Base-by-base conservation (phyloP, 768 basidiomycete species). In the Pilatotrama ljubarskyi region DNA sequence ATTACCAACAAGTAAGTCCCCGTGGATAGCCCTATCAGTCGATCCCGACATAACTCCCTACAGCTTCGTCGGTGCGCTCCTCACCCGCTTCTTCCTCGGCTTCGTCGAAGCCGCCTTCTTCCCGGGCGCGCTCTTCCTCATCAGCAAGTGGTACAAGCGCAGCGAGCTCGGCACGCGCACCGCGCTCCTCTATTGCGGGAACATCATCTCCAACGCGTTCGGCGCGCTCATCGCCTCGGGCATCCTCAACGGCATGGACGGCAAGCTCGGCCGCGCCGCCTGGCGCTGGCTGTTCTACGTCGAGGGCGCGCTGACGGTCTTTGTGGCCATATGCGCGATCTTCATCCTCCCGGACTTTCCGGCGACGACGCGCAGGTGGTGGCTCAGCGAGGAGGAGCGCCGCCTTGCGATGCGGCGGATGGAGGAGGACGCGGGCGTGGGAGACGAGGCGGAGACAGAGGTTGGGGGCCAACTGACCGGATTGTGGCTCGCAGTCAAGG, bases 281-380 rank as follows among this genome's bases (percentile, higher is more conserved):
- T 94, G 91, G 91, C 77, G 87, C 82, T 91, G 88, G 87, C 76
- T 90, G 14, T 90, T 90, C 75, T 88, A 79, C 66, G 77, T 88
- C 32, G 87, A 88, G 73, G 87, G 87, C 29, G 71, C 76, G 9
- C 66, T 87, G 51, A 89, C 85, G 11, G 75, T 87, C 44, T 68
- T 78, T 37, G 74, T 84, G 48, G 84, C 80, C 35, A 35, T 86
- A 24, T 49, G 77, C 20, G 80, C 88, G 1, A 77, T 84, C 38
- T 85, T 83, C 66, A 75, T 91, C 61, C 79, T 92, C 6, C 91
- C 91, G 2, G 90, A 91, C 69, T 90, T 90, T 69, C 90, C 88
- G 1, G 72, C 80, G 3, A 85, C 79, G 2, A 83, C 79, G 6
- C 72, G 73, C 36, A 71, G 70, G 18, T 91, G 70, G n/a, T 91